Base-by-base conservation (phyloP, 164 flowering plant genomes). In the Umbellularia californica region DNA sequence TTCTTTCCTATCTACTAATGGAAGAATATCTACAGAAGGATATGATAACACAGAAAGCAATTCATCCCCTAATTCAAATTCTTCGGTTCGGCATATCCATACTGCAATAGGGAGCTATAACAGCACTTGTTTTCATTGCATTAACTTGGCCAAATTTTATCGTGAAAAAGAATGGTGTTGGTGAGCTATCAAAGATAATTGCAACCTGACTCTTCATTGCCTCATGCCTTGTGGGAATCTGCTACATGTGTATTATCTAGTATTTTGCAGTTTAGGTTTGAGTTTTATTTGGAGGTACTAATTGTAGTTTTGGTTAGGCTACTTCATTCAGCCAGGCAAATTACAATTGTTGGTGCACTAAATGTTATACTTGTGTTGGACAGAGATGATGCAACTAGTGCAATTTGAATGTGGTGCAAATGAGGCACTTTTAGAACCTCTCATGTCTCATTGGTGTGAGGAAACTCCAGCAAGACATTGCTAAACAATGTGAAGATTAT, bases 101-200 rank as follows among this genome's bases (percentile, higher is more conserved):
- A 70, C 77, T 92, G 85, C 99, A 93, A 81, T 97, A 95, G 84
- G 87, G 93, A 83, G 92, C 95, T 78, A 87, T 95, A 60, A 92
- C 88, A 80, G 98, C 99, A 74, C 93, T 95, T 71, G 97, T 88
- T 58, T 79, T 90, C 75, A 84, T 96, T 77, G 87, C 99, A 22
- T 74, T 87, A 50, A 80, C 81, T 65, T 96, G 98, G 99, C 98
- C 99, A n/a, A 96, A 94, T 81, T 97, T 89, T 78, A 92, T 94
- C 82, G 99, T 97, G 33, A 94, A 89, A 82, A 97, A 92, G 70
- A 98, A 98, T 76, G 99, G 98, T 67, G 98, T 96, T 13, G 77
- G 20, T 79, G 97, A 92, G 83, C 83, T 96, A 27, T 93, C 98
- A 12, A 96, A 89, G 79, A 94, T 94, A 69, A 90, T 96, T 80